phyloP scores from a whole-genome alignment of 2,329 filamentous ascomycete species.

The Amauroascus verrucosus region DNA sequence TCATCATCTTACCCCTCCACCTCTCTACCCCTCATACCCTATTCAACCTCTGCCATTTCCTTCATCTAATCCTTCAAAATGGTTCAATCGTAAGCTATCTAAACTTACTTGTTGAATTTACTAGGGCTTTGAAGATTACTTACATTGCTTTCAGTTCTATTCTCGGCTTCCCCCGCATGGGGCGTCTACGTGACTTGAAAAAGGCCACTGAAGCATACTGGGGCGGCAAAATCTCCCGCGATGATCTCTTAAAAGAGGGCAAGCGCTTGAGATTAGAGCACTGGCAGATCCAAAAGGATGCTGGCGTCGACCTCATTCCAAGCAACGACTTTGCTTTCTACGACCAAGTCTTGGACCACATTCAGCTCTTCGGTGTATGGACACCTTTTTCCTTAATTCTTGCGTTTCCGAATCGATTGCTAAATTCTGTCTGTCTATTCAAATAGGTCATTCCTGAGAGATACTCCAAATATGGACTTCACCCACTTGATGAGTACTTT shows the following conservation, averaged over 20 bases:
- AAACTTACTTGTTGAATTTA: slow-evolving; percentile 5
- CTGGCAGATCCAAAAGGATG: slow-evolving; percentile 99
- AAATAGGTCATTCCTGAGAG: slow-evolving; percentile 75
- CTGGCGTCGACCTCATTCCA: slow-evolving; percentile 92
- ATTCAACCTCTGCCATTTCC: background rate
- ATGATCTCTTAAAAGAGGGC: slow-evolving; percentile 83
- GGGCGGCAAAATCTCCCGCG: slow-evolving; percentile 86
- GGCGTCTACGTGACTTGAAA: slow-evolving; percentile 96
- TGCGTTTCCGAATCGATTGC: background rate
- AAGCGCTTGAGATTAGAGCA: slow-evolving; percentile 94
- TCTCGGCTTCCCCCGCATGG: slow-evolving; percentile 98
- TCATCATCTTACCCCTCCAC: background rate
- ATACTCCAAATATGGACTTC: slow-evolving; percentile 81
- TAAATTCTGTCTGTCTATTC: background rate
- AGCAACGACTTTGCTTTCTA: slow-evolving; percentile 99
- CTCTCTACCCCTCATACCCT: background rate
- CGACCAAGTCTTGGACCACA: slow-evolving; percentile 95
- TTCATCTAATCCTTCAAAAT: slow-evolving; percentile 37
- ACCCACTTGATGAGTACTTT: slow-evolving; percentile 93
- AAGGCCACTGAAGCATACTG: slow-evolving; percentile 99
- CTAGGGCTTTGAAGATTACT: slow-evolving; percentile 1
- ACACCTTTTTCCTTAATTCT: background rate
- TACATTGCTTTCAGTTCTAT: slow-evolving; percentile 46
- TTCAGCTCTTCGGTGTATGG: slow-evolving; percentile 90
- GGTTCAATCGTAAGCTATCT: slow-evolving; percentile 49